Percentiles rank a stretch among this genome's conserved stretches.
phyloP scores from a whole-genome alignment of 2,329 filamentous ascomycete species.

The Penicillium sp. region DNA sequence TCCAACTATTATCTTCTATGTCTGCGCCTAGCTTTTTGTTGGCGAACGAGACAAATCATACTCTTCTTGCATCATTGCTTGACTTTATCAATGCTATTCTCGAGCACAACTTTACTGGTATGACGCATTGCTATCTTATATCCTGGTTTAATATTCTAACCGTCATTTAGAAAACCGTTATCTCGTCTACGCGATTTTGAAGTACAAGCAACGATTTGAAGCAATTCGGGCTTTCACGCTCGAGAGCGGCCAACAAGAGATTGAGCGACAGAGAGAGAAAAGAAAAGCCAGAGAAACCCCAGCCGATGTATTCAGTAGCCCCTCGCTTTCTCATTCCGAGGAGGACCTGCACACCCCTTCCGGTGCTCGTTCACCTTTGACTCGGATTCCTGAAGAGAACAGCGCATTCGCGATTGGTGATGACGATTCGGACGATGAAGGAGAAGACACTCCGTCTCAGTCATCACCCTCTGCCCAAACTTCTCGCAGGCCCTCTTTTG shows the following conservation, averaged over 20 bases:
- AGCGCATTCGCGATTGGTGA: constrained; percentile 82
- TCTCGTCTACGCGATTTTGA: constrained; percentile 75
- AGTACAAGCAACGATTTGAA: constrained; percentile 80
- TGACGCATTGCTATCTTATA: constrained; percentile 30
- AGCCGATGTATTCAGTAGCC: constrained; percentile 38
- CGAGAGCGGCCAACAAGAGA: constrained; percentile 87
- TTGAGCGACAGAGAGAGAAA: constrained; percentile 73
- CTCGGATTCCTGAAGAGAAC: constrained; percentile 74
- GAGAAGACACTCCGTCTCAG: constrained; percentile 59
- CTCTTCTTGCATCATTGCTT: constrained; percentile 74
- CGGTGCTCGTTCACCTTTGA: constrained; percentile 61
- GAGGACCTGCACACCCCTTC: constrained; percentile 37
- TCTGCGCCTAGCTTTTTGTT: constrained; percentile 89
- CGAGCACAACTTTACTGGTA: constrained; percentile 81
- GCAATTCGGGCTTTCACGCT: constrained; percentile 83
- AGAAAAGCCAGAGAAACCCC: constrained; percentile 61
- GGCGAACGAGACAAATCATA: constrained; percentile 88
- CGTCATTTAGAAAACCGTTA: constrained; percentile 68
- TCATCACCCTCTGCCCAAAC: constrained; percentile 57
- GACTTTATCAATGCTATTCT: constrained; percentile 88
- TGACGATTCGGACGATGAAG: constrained; percentile 65
- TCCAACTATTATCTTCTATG: constrained; percentile 90
- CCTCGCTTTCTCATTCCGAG: constrained; percentile 40
- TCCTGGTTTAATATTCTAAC: constrained; percentile 19
- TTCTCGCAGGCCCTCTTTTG: constrained; percentile 67